These are phyloP conservation scores for Wickerhamomyces sp. DNA, from an alignment of 1,139 yeast species.

Conservation along the genomic window DNA sequence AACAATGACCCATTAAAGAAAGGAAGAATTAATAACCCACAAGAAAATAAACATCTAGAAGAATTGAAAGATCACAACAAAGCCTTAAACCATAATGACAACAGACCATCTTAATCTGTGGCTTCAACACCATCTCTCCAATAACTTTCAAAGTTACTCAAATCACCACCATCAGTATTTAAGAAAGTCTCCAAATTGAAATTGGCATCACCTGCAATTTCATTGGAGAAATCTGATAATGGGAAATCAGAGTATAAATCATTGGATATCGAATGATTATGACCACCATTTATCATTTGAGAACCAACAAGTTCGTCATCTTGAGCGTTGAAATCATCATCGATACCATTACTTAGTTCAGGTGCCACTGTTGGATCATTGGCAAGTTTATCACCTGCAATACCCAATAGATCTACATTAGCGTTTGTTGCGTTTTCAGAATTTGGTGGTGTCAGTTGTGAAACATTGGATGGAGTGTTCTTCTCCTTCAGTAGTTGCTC, in stretches of 20 bases:
- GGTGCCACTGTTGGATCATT: slow-evolving; percentile 6
- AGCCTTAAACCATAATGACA: too few relatives aligned
- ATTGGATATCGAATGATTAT: slow-evolving; percentile 9
- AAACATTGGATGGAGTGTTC: slow-evolving; percentile 18
- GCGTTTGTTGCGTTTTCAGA: slow-evolving; percentile 22
- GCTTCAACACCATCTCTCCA: slow-evolving; percentile 25
- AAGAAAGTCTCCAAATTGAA: slow-evolving; percentile 23
- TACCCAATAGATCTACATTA: slow-evolving; percentile 10
- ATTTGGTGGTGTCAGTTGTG: slow-evolving; percentile 24
- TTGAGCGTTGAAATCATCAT: slow-evolving; percentile 1
- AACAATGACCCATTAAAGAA: too few relatives aligned
- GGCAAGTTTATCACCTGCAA: slow-evolving; percentile 1
- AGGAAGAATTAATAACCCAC: too few relatives aligned
- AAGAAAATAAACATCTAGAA: too few relatives aligned
- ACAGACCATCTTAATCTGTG: slow-evolving; percentile 21
- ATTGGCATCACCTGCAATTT: slow-evolving; percentile 21
- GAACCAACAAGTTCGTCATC: slow-evolving; percentile 13
- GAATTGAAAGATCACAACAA: too few relatives aligned
- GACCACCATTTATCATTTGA: slow-evolving; percentile 10
- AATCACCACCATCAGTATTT: slow-evolving; percentile 21
- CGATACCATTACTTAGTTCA: slow-evolving; percentile 2
- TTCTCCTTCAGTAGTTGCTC: slow-evolving; percentile 7
- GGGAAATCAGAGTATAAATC: slow-evolving; percentile 22
- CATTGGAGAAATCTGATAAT: slow-evolving; percentile 21
- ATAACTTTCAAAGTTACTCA: slow-evolving; percentile 21